phyloP scores from a whole-genome alignment of 1,284 basidiomycete genomes.

The Puccinia brachypodii region DNA sequence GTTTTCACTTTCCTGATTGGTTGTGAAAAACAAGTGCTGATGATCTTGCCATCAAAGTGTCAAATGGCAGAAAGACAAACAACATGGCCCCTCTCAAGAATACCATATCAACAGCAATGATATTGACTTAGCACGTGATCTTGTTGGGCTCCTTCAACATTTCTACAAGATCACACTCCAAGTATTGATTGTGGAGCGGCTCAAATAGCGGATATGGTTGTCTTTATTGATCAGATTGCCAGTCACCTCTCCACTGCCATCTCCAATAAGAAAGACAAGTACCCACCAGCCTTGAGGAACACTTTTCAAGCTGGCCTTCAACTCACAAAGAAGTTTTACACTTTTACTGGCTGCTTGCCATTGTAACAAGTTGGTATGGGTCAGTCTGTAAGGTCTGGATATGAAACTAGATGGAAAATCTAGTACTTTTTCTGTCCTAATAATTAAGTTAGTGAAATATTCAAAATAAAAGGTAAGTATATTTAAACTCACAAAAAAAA shows the following conservation, averaged over 20 bases:
- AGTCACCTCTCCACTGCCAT: not conserved
- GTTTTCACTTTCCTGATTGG: not conserved
- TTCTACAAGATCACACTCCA: constrained; percentile 1
- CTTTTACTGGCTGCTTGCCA: not conserved
- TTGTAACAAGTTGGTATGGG: not conserved
- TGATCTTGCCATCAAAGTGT: not conserved
- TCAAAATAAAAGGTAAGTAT: too few relatives aligned
- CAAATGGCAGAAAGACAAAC: not conserved
- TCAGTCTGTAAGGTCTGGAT: not conserved
- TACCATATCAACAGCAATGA: not conserved
- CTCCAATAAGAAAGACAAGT: not conserved
- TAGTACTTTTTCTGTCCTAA: too few relatives aligned
- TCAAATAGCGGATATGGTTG: not conserved
- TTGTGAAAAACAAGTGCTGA: not conserved
- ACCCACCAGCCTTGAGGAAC: constrained; percentile 10
- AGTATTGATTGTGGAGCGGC: not conserved
- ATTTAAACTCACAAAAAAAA: too few relatives aligned
- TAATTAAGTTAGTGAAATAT: too few relatives aligned
- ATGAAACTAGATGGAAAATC: too few relatives aligned
- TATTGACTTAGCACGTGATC: not conserved
- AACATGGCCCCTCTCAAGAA: not conserved
- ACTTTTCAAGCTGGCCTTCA: not conserved
- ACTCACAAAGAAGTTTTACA: constrained; percentile 6
- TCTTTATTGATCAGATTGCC: not conserved
- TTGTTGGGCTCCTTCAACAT: not conserved